Conservation (phyloP, 2,329 filamentous ascomycete species). For the Pyricularia sp. region DNA sequence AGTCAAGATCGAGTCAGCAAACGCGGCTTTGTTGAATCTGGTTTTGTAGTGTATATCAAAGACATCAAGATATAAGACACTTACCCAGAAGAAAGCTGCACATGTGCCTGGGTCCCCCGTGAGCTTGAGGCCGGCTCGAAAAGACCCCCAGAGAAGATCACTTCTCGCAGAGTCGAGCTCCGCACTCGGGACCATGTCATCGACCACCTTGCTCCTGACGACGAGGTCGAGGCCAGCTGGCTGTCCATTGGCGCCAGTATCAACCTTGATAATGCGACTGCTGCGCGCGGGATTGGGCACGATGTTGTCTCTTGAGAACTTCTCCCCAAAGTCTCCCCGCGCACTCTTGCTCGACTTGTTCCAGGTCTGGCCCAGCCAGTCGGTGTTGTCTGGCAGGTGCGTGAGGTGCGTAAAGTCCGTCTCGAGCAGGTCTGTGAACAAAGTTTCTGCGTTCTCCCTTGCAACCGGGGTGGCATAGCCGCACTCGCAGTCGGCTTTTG, state of each 20-base stretch:
- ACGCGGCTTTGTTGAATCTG: background rate
- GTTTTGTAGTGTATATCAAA: background rate
- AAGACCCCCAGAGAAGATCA: slow-evolving; percentile 63
- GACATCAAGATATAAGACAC: slow-evolving; percentile 9
- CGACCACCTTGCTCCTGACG: slow-evolving; percentile 34
- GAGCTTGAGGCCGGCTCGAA: slow-evolving; percentile 57
- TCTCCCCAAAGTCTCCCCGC: slow-evolving; percentile 57
- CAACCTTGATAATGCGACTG: slow-evolving; percentile 30
- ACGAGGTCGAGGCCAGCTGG: slow-evolving; percentile 46
- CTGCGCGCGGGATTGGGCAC: slow-evolving; percentile 29
- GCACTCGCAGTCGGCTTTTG: slow-evolving; percentile 54
- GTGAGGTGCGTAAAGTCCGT: slow-evolving; percentile 57
- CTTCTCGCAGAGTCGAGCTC: slow-evolving; percentile 53
- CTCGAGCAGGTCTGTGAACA: slow-evolving; percentile 64
- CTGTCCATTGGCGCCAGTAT: slow-evolving; percentile 31
- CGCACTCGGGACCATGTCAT: slow-evolving; percentile 48
- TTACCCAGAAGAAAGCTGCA: slow-evolving; percentile 71
- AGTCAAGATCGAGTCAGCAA: background rate
- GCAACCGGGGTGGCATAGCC: slow-evolving; percentile 53
- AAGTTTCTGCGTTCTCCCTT: slow-evolving; percentile 23
- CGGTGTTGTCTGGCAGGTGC: slow-evolving; percentile 37
- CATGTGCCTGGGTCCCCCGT: slow-evolving; percentile 57
- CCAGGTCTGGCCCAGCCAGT: slow-evolving; percentile 62
- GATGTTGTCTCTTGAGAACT: slow-evolving; percentile 48
- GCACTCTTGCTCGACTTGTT: slow-evolving; percentile 49